Evolutionary conservation across 306 rosid species (phyloP), one percentile per base, ranked within the genome.

Genomic region (Cercis canadensis): DNA sequence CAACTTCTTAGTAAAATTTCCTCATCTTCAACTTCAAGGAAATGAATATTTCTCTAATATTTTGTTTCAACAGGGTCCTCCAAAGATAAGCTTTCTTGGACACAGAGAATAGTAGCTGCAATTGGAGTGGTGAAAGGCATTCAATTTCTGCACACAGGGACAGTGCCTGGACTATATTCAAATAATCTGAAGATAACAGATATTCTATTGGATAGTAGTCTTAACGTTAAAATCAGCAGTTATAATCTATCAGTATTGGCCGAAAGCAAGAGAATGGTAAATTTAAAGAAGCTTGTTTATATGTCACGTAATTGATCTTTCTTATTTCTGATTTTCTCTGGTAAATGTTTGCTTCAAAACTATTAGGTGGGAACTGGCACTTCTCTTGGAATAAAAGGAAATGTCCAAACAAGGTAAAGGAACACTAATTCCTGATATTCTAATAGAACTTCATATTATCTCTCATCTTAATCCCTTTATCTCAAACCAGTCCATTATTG

Each of bases 121-220:
- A 89, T 94, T 36, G 97, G 92, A 81, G 86, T 89, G 44, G 87
- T 78, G 64, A 90, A 89, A 83, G 97, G 97, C 55, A 69, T 94
- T 84, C 99, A 87, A 71, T 94, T 90, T 84, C 80, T 94, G 80
- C 99, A 94, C 78, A 89, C 99, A 39, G 97, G 99, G 70, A 89
- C 80, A 39, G 94, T 91, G 70, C 97, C 99, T 15, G 99, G 99
- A 34, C 69, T 94, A 12, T 89, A 84, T 50, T 87, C 92, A 15
- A 86, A 87, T 69, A 91, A 86, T 82, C 75, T 89, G 74, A 94
- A 86, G 87, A 91, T 90, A 66, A 94, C 90, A 65, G 89, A 94
- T 58, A 81, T 91, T 78, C 77, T 90, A 34, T 73, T 91, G 72
- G 96, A 91, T 78, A 88, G 78, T 37, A 79, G 86, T 77, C 90